Evolutionary conservation across 2,329 filamentous ascomycete genomes (phyloP).

Genomic region (Atkinsonella hypoxylon): DNA sequence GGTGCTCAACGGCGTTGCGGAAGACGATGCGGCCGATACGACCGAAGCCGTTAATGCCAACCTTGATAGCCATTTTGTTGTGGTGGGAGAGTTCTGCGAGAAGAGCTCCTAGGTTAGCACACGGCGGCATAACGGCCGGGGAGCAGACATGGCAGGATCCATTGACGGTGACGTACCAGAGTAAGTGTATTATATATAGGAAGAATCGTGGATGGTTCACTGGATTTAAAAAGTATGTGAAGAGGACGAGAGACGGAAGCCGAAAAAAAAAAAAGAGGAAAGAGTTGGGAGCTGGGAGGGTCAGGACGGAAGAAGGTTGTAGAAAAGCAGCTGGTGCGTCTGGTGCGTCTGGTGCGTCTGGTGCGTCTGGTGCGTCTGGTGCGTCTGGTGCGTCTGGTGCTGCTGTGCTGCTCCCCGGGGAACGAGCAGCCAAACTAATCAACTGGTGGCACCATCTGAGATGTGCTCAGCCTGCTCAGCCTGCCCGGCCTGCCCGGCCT

Average conservation of each 20-base stretch:
- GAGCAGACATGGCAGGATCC: neutral
- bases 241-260: neutral
- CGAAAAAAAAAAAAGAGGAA: neutral
- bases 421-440: neutral
- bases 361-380: no score
- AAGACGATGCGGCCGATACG: slow-evolving; percentile 99
- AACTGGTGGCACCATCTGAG: neutral
- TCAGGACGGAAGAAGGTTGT: slow-evolving; percentile 4
- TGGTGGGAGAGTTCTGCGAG: slow-evolving; percentile 6
- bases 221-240: neutral
- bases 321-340: slow-evolving; percentile 4
- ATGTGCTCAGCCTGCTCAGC: neutral
- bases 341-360: no score
- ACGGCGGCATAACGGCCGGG: neutral
- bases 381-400: no score
- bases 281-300: neutral
- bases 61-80: slow-evolving; percentile 47
- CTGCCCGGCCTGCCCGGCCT: no score
- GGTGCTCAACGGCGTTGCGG: slow-evolving; percentile 90
- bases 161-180: slow-evolving; percentile 1
- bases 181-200: neutral
- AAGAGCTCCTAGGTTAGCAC: slow-evolving; percentile 3
- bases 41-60: slow-evolving; percentile 99
- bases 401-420: neutral
- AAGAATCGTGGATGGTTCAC: slow-evolving; percentile 3